These are phyloP conservation scores for Scolecobasidium constrictum DNA, from an alignment of 2,329 filamentous ascomycete species.

Conservation along the genomic window DNA sequence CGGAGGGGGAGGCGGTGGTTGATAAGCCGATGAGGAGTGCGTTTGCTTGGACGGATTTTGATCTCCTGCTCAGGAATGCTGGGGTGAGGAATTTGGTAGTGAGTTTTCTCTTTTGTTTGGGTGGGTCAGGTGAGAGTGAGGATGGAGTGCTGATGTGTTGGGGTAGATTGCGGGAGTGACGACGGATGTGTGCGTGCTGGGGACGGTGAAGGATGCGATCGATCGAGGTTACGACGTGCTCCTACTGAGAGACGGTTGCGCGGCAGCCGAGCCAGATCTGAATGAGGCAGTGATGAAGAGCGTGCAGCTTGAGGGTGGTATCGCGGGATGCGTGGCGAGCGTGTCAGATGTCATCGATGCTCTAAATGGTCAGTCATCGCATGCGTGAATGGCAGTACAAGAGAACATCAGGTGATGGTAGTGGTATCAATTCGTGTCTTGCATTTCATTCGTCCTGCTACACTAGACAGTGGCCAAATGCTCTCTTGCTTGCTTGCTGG, in stretches of 20 bases:
- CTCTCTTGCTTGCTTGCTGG: too few relatives aligned
- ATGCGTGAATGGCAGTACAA: too few relatives aligned
- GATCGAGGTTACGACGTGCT: slow-evolving; percentile 45
- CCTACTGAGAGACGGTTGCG: slow-evolving; percentile 38
- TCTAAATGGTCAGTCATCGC: too few relatives aligned
- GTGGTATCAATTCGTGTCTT: too few relatives aligned
- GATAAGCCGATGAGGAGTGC: slow-evolving; percentile 50
- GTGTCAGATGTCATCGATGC: slow-evolving; percentile 11
- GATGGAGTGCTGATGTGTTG: too few relatives aligned
- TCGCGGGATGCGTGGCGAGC: slow-evolving; percentile 17
- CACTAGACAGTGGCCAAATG: too few relatives aligned
- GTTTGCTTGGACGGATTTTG: slow-evolving; percentile 48
- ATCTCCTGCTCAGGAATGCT: slow-evolving; percentile 38
- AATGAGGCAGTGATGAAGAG: slow-evolving; percentile 32
- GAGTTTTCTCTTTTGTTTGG: background rate
- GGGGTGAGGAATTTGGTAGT: slow-evolving; percentile 40
- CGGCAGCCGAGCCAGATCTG: slow-evolving; percentile 29
- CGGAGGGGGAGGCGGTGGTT: slow-evolving; percentile 42
- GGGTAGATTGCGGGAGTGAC: slow-evolving; percentile 39
- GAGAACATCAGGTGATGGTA: too few relatives aligned
- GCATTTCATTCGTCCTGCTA: background rate
- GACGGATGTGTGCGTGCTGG: slow-evolving; percentile 45
- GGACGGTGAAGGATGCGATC: slow-evolving; percentile 44
- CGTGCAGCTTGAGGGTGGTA: slow-evolving; percentile 31
- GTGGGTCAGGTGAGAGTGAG: background rate